phyloP scores from a whole-genome alignment of 352 stramenopile genomes.

The Phytophthora tubulina region DNA sequence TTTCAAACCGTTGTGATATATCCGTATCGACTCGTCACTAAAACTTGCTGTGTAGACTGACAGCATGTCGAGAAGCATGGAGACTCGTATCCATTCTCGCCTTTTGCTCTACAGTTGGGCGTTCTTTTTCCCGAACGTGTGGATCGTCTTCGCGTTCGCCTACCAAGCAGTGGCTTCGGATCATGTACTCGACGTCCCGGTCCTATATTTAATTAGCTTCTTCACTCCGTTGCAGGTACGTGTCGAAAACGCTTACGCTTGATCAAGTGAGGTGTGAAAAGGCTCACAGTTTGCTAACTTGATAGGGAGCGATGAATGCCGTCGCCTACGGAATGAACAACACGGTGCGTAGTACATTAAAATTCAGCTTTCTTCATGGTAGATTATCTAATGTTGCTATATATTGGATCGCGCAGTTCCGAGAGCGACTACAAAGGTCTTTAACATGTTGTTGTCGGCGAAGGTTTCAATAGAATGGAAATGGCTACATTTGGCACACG shows the following conservation, averaged over 20 bases:
- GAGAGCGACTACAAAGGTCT: constrained; percentile 17
- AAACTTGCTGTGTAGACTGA: constrained; percentile 45
- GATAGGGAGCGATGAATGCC: constrained; percentile 69
- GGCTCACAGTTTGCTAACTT: constrained; percentile 1
- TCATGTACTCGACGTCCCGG: constrained; percentile 54
- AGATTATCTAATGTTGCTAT: background rate
- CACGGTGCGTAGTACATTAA: constrained; percentile 43
- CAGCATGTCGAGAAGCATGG: constrained; percentile 68
- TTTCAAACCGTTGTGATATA: background rate
- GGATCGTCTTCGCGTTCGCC: constrained; percentile 50
- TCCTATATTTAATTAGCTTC: constrained; percentile 76
- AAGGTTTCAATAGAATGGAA: background rate
- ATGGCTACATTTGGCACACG: constrained; percentile 18
- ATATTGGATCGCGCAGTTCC: constrained; percentile 23
- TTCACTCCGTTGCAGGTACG: constrained; percentile 79
- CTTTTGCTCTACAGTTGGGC: constrained; percentile 75
- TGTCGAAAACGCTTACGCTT: background rate
- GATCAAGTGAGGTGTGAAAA: background rate
- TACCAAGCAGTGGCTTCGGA: constrained; percentile 59
- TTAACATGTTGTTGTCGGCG: constrained; percentile 4
- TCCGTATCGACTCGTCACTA: background rate
- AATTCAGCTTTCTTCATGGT: background rate
- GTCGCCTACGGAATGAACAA: constrained; percentile 70
- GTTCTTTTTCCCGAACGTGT: constrained; percentile 64
- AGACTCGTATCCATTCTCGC: constrained; percentile 71